Conservation (phyloP, 1,284 basidiomycete species). For the Pseudozyma sp. region DNA sequence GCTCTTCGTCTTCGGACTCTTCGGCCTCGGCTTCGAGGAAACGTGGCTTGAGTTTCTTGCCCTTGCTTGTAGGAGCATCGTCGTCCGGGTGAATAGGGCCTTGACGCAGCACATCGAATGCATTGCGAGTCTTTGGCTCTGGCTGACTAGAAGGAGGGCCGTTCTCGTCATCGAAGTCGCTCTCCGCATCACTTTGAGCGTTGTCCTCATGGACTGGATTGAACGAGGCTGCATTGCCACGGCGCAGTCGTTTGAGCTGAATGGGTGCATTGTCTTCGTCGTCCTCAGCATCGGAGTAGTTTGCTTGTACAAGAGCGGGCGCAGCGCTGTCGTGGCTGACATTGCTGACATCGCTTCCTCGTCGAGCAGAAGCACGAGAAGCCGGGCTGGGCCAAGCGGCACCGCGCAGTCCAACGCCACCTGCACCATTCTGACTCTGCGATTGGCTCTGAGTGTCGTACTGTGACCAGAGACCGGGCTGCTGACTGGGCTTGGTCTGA, state of each 20-base stretch:
- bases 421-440: constrained; percentile 22
- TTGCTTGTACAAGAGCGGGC: not conserved
- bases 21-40: constrained; percentile 67
- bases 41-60: constrained; percentile 49
- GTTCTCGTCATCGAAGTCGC: constrained; percentile 33
- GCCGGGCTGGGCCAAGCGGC: constrained; percentile 20
- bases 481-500: constrained; percentile 60
- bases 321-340: not conserved
- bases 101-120: constrained; percentile 30
- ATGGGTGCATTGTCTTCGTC: constrained; percentile 31
- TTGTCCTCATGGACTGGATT: not conserved
- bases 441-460: constrained; percentile 31
- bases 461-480: constrained; percentile 29
- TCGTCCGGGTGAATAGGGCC: constrained; percentile 2
- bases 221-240: constrained; percentile 11
- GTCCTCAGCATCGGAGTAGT: constrained; percentile 1
- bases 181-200: constrained; percentile 6
- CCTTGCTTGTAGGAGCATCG: not conserved
- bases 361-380: constrained; percentile 8
- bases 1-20: constrained; percentile 65
- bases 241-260: constrained; percentile 42
- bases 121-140: constrained; percentile 30
- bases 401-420: not conserved
- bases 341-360: constrained; percentile 13
- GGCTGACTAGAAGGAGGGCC: constrained; percentile 36